These are phyloP conservation scores for Blastocystis sp. DNA, from an alignment of 352 stramenopile genomes.

Conservation along the genomic window DNA sequence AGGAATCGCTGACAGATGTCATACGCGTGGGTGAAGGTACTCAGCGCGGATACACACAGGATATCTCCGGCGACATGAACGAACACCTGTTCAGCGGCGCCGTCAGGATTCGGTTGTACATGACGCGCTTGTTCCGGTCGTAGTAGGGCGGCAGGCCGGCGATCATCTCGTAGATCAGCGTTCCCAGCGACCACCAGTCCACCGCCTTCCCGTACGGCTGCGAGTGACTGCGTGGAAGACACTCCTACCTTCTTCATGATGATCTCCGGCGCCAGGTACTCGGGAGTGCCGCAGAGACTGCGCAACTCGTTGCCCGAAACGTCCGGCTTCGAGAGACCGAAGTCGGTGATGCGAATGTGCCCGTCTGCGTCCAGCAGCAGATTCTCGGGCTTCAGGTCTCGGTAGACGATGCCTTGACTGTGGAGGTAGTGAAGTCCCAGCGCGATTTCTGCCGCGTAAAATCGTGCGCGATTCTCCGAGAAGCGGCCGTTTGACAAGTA, in stretches of 20 bases:
- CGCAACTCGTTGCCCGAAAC: conserved; percentile 62
- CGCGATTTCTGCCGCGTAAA: conserved; percentile 77
- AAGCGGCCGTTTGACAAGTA: conserved; percentile 77
- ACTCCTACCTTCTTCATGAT: conserved; percentile 67
- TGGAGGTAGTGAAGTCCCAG: conserved; percentile 76
- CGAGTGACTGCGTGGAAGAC: conserved; percentile 73
- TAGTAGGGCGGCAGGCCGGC: conserved; percentile 74
- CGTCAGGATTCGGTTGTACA: conserved; percentile 85
- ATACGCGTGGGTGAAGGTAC: conserved; percentile 60
- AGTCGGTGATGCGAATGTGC: conserved; percentile 80
- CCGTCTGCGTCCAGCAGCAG: conserved; percentile 79
- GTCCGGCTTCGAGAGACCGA: conserved; percentile 83
- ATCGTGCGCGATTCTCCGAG: conserved; percentile 71
- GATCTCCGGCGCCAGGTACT: conserved; percentile 76
- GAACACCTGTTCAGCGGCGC: conserved; percentile 70
- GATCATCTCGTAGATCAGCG: conserved; percentile 80
- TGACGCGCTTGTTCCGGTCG: conserved; percentile 60
- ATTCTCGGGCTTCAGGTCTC: conserved; percentile 89
- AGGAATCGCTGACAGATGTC: conserved; percentile 47
- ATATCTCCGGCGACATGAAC: conserved; percentile 37
- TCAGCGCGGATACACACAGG: conserved; percentile 57
- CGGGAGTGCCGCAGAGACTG: conserved; percentile 72
- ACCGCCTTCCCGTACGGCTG: conserved; percentile 72
- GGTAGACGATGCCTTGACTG: conserved; percentile 77
- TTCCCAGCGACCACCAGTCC: conserved; percentile 80